A percentile compares a stretch with the other conserved stretches of the same genome.
These are phyloP conservation scores for Rosa lucieae DNA, from an alignment of 306 rosid species.

Conservation along the genomic window DNA sequence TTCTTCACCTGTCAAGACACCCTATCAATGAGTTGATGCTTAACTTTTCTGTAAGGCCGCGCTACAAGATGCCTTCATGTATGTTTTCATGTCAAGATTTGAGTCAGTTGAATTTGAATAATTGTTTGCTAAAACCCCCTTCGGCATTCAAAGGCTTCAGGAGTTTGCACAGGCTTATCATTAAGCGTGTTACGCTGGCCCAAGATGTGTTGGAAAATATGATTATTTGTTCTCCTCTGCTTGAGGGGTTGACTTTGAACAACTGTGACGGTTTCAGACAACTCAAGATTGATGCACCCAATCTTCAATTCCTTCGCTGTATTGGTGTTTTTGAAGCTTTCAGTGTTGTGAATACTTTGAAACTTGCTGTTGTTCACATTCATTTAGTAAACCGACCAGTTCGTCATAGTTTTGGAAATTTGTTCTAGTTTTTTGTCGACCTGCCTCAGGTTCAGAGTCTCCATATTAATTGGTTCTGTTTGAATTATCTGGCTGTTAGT, in stretches of 20 bases:
- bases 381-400: neutral
- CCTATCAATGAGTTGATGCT: conserved; percentile 1
- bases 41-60: conserved; percentile 5
- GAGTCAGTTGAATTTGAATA: conserved; percentile 42
- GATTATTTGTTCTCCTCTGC: conserved; percentile 46
- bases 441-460: neutral
- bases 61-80: conserved; percentile 46
- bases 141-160: conserved; percentile 45
- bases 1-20: too few relatives aligned
- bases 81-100: conserved; percentile 49
- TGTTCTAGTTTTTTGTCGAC: neutral
- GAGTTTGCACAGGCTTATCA: conserved; percentile 56
- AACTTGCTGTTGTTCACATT: neutral
- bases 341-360: neutral
- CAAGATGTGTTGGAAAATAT: conserved; percentile 46
- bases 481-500: conserved; percentile 44
- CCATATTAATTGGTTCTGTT: neutral
- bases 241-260: conserved; percentile 42
- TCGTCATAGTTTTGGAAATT: neutral
- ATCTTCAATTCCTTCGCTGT: neutral
- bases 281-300: neutral
- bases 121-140: conserved; percentile 59
- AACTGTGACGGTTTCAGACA: neutral
- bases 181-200: conserved; percentile 44
- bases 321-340: neutral